Evolutionary conservation across 176 grass and related monocot genomes (phyloP), one percentile per base, ranked within the genome.

Genomic region (Luzula sylvatica): DNA sequence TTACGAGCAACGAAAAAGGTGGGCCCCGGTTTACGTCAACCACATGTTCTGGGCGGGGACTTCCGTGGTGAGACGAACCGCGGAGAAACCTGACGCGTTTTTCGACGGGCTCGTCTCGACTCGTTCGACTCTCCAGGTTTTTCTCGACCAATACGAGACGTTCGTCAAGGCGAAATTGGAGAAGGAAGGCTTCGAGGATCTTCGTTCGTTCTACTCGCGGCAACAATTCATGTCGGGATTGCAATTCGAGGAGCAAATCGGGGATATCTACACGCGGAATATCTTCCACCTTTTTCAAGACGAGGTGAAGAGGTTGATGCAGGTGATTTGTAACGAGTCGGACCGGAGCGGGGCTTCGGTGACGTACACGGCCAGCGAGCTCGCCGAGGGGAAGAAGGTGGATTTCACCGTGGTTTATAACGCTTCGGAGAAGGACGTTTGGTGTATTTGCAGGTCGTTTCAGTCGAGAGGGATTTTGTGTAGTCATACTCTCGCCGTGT

Each of bases 361-460:
- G 50, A 94, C 87, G 49, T 94, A 94, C 58, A 82, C 60, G 38
- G 87, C 53, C 17, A 94, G 78, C 30, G 87, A 94, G 82, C 77
- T 94, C 50, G 73, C 84, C 48, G 73, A 86, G 38, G 87, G 82
- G 22, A 94, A 82, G 72, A 94, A 94, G 66, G 74, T 94, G 13
- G 82, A 94, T 47, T 94, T 82, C 26, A 94, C 77, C 26, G 87
- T 94, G 28, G 87, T 94, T 20, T 94, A 94, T 52, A 82, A 78
- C 58, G 76, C 61, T 51, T 60, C 77, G 58, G 87, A 94, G 15
- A 82, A 94, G 69, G 87, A 94, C 75, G 78, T 86, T n/a, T 86
- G 87, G 82, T 94, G 87, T 64, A 94, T 94, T 55, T 94, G 87
- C 60, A 73, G 74, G 23, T 94, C 87, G 13, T 94, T 98, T 57